A percentile compares a stretch with the other conserved stretches of the same genome.
phyloP scores from a whole-genome alignment of 805 yeast species.

The Yamadazyma akitaensis region DNA sequence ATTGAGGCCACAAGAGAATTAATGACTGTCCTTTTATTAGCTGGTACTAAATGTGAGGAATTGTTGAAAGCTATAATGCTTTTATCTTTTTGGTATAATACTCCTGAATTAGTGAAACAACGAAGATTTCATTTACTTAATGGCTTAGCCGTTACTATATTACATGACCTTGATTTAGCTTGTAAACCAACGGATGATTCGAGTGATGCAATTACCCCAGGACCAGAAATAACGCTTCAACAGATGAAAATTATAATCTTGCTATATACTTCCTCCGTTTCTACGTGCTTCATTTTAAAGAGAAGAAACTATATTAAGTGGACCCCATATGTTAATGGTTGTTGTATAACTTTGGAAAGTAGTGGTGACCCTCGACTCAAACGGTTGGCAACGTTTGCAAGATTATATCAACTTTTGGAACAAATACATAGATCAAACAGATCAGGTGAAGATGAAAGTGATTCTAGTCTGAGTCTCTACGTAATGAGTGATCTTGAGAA shows the following conservation, averaged over 20 bases:
- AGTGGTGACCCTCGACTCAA: constrained; percentile 29
- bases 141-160: constrained; percentile 60
- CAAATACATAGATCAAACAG: constrained; percentile 53
- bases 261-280: constrained; percentile 59
- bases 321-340: constrained; percentile 62
- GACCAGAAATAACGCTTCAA: constrained; percentile 27
- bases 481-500: constrained; percentile 49
- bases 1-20: constrained; percentile 50
- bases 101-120: constrained; percentile 77
- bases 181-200: constrained; percentile 36
- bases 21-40: constrained; percentile 57
- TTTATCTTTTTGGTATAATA: constrained; percentile 75
- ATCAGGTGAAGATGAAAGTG: constrained; percentile 25
- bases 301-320: constrained; percentile 61
- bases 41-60: constrained; percentile 70
- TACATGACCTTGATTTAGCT: constrained; percentile 74
- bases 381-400: constrained; percentile 54
- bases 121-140: constrained; percentile 73
- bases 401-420: constrained; percentile 59
- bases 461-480: constrained; percentile 31
- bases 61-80: constrained; percentile 59
- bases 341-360: constrained; percentile 48
- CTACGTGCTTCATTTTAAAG: constrained; percentile 62
- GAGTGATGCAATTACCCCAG: background rate
- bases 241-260: constrained; percentile 51